These are phyloP conservation scores for Globisporangium acanthophoron DNA, from an alignment of 352 stramenopile genomes.

Conservation along the genomic window DNA sequence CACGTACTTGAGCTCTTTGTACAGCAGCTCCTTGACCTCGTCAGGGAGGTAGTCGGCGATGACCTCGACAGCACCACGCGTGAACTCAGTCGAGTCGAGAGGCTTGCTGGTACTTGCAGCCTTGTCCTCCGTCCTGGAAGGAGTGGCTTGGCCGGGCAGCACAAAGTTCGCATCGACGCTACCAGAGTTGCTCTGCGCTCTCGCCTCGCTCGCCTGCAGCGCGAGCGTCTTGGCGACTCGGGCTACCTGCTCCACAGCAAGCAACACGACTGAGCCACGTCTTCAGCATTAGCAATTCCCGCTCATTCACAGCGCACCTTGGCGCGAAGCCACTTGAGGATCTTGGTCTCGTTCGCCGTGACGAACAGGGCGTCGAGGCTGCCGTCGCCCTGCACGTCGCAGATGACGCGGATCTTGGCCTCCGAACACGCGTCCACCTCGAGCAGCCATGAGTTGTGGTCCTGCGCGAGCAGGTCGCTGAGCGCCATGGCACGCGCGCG, in stretches of 20 bases:
- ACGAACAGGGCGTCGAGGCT: conserved; percentile 50
- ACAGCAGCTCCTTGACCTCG: conserved; percentile 38
- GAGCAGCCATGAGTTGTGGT: conserved; percentile 55
- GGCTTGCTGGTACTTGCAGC: not conserved
- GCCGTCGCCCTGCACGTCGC: conserved; percentile 50
- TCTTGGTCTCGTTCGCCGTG: conserved; percentile 51
- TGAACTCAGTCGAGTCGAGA: conserved; percentile 8
- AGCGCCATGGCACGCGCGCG: conserved; percentile 43
- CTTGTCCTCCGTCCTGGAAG: conserved; percentile 8
- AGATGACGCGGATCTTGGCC: conserved; percentile 35
- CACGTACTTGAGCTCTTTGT: conserved; percentile 51
- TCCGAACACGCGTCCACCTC: conserved; percentile 26
- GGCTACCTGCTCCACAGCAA: conserved; percentile 17
- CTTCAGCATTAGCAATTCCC: not conserved
- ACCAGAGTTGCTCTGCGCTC: conserved; percentile 13
- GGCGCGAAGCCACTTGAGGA: conserved; percentile 33
- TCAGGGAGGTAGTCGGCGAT: conserved; percentile 49
- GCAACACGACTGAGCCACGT: not conserved
- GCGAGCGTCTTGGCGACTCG: conserved; percentile 35
- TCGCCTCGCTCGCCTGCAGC: conserved; percentile 19
- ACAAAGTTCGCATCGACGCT: conserved; percentile 28
- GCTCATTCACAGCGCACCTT: conserved; percentile 24
- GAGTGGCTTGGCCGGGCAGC: not conserved
- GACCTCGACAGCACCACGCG: conserved; percentile 51
- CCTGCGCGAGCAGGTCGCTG: conserved; percentile 44